These are phyloP conservation scores for Nymphaea colorata DNA, from an alignment of 164 flowering plant species.

Conservation along the genomic window DNA sequence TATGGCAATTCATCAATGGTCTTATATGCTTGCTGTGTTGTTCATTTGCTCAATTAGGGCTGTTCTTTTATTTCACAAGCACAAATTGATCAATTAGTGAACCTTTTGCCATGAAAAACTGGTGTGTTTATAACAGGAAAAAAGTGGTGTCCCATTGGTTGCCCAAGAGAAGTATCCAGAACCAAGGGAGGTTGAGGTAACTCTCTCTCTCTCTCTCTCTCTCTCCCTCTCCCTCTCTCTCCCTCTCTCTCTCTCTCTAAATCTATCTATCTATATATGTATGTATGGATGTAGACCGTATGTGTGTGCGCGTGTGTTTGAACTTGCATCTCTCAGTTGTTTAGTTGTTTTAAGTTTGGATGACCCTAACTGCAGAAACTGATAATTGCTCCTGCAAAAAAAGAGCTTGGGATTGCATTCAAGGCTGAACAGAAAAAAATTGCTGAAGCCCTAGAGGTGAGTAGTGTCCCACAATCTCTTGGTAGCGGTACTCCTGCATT, in stretches of 20 bases:
- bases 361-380: constrained; percentile 42
- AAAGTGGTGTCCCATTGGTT: constrained; percentile 61
- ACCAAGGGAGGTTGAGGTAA: constrained; percentile 82
- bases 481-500: not conserved
- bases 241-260: constrained; percentile 8
- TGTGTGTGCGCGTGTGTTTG: not conserved
- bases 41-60: not conserved
- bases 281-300: not conserved
- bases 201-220: constrained; percentile 7
- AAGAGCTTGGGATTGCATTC: constrained; percentile 87
- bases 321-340: not conserved
- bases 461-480: not conserved
- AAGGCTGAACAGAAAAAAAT: constrained; percentile 81
- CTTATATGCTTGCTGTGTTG: not conserved
- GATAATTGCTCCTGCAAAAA: constrained; percentile 69
- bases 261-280: no score
- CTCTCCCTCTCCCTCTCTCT: constrained; percentile 1
- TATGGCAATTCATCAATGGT: not conserved
- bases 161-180: constrained; percentile 72
- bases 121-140: constrained; percentile 33
- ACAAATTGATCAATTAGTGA: not conserved
- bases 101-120: not conserved
- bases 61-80: not conserved
- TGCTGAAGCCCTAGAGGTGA: constrained; percentile 90
- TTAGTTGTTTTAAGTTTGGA: no score